A percentile compares a stretch with the other conserved stretches of the same genome.
Conservation (phyloP, 129 eudicot genomes). For the Centella asiatica region DNA sequence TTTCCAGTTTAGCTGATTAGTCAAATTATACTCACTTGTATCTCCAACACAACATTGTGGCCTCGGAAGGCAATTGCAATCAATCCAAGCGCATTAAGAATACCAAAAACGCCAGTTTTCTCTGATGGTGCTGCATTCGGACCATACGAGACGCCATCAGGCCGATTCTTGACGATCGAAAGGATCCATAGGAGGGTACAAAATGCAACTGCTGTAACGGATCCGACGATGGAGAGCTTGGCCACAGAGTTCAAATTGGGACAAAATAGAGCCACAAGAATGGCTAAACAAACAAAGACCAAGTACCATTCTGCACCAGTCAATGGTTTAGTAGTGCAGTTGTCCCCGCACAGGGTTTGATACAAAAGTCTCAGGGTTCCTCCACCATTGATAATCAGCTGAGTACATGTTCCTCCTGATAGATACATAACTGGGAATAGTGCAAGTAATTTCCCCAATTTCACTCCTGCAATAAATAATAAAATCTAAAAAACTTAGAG, state of each 20-base stretch:
- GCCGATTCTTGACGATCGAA: slow-evolving; percentile 23
- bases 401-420: slow-evolving; percentile 54
- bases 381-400: slow-evolving; percentile 54
- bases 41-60: slow-evolving; percentile 67
- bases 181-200: slow-evolving; percentile 38
- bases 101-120: slow-evolving; percentile 9
- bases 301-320: slow-evolving; percentile 55
- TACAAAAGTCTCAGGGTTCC: slow-evolving; percentile 39
- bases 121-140: slow-evolving; percentile 9
- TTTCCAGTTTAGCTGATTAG: not conserved
- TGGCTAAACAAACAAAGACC: slow-evolving; percentile 38
- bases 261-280: slow-evolving; percentile 31
- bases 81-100: slow-evolving; percentile 40
- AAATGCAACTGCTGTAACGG: slow-evolving; percentile 41
- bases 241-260: slow-evolving; percentile 53
- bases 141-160: slow-evolving; percentile 6
- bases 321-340: slow-evolving; percentile 24
- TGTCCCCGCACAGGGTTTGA: slow-evolving; percentile 27
- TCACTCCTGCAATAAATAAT: slow-evolving; percentile 32
- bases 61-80: slow-evolving; percentile 56
- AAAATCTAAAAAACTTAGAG: not conserved
- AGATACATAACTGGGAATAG: slow-evolving; percentile 65
- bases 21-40: slow-evolving; percentile 37
- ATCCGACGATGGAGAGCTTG: slow-evolving; percentile 36
- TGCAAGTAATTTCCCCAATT: slow-evolving; percentile 47